Percentiles rank a stretch among this genome's conserved stretches.
Conservation (phyloP, 768 basidiomycete species). For the Lactarius hatsudake region DNA sequence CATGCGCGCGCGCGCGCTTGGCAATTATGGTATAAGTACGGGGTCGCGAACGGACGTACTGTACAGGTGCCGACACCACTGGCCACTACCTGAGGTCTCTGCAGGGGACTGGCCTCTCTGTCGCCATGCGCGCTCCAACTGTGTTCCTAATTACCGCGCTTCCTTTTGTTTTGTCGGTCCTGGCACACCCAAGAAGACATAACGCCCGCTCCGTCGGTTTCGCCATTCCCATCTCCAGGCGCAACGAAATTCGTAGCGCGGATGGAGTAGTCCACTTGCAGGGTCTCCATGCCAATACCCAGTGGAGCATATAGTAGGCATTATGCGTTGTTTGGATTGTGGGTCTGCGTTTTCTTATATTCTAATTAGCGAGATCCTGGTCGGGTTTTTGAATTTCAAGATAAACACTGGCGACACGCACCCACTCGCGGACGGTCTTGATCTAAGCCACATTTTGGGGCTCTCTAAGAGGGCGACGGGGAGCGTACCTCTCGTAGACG, state of each 20-base stretch:
- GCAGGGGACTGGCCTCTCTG: background rate
- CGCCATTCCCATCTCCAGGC: constrained; percentile 8
- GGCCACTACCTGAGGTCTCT: background rate
- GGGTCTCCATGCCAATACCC: background rate
- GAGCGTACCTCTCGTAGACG: constrained; percentile 8
- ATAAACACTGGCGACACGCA: constrained; percentile 13
- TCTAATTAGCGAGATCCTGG: constrained; percentile 1
- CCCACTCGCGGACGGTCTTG: background rate
- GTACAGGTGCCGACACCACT: background rate
- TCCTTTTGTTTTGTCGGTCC: background rate
- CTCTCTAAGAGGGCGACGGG: background rate
- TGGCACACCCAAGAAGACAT: background rate
- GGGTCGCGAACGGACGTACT: background rate
- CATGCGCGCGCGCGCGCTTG: background rate
- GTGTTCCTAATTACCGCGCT: background rate
- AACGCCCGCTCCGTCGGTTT: background rate
- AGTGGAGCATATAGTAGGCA: background rate
- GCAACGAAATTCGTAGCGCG: background rate
- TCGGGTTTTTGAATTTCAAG: background rate
- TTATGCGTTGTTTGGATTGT: background rate
- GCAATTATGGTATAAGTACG: background rate
- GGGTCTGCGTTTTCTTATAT: too few species aligned
- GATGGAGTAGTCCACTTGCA: background rate
- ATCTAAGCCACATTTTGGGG: background rate
- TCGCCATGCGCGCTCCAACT: background rate